Evolutionary conservation across 2,329 filamentous ascomycete genomes (phyloP), one percentile per base, ranked within the genome.

Genomic region (Cladophialophora psammophila): DNA sequence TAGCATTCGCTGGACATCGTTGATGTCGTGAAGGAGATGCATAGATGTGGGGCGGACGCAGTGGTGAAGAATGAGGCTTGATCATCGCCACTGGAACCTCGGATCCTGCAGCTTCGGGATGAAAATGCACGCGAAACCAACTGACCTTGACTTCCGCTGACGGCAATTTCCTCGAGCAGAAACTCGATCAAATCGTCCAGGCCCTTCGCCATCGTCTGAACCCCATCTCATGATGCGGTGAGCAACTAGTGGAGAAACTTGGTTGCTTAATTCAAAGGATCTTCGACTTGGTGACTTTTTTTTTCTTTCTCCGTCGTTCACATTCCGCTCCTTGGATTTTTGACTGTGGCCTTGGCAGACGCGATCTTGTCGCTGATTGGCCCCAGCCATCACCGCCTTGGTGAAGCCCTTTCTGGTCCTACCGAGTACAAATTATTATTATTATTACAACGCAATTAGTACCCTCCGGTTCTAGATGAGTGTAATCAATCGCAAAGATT

Each of bases 101-200:
- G 45, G 45, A 50, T 50, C 45, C 10, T 50, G 45, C 45, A 54
- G 45, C 18, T 26, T 13, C 26, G 20, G 57, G 50, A 40, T 40
- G 40, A 45, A 60, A 40, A 15, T 36, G 34, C 40, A 69, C 60
- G 55, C 63, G 69, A 70, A 68, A 52, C 20, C 35, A 18, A 64
- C 85, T 73, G 79, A 88, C 87, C 87, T 81, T 83, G 80, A 60
- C 81, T 81, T 70, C 87, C 86, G 71, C 82, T 83, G 55, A 88
- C 80, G 31, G 87, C 87, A 75, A 89, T 83, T 76, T 87, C 84
- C 67, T 84, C 82, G 56, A 89, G 78, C 64, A 89, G 74, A 76
- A 82, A 85, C 74, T 88, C 82, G 68, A 89, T 81, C 70, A 90
- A 77, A 58, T 84, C 81, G 74, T 87, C 86, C 67, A 87, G 78